Evolutionary conservation across 805 yeast genomes (phyloP).

Genomic region (Yarrowia sp.): DNA sequence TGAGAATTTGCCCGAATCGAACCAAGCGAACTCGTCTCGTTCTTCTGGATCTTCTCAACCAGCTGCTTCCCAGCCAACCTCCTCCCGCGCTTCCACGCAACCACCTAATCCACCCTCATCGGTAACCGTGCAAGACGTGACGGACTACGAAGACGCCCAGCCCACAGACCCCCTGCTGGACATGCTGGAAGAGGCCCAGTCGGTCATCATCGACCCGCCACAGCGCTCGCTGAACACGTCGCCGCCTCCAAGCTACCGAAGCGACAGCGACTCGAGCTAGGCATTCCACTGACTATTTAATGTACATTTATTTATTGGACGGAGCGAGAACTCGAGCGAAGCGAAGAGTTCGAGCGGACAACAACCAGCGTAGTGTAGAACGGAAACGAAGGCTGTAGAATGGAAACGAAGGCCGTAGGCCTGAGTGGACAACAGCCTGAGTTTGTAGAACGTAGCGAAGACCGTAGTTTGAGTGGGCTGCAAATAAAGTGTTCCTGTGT

Average conservation of each 20-base stretch:
- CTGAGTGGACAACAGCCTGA: too few relatives aligned
- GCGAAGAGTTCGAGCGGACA: neutral
- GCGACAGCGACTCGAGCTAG: slow-evolving; percentile 12
- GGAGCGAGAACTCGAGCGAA: neutral
- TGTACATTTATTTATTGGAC: slow-evolving; percentile 26
- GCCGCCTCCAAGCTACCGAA: slow-evolving; percentile 11
- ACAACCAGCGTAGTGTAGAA: too few relatives aligned
- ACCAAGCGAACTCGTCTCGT: too few relatives aligned
- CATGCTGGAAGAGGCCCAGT: slow-evolving; percentile 10
- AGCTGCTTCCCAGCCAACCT: too few relatives aligned
- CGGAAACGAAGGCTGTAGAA: too few relatives aligned
- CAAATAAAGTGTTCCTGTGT: too few relatives aligned
- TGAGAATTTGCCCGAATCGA: neutral
- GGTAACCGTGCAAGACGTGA: slow-evolving; percentile 1
- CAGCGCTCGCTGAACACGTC: slow-evolving; percentile 15
- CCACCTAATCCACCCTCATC: too few relatives aligned
- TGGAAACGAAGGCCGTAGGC: too few relatives aligned
- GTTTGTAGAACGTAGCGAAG: too few relatives aligned
- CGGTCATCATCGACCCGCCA: slow-evolving; percentile 22
- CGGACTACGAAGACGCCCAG: neutral
- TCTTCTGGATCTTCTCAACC: too few relatives aligned
- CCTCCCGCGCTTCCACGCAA: too few relatives aligned
- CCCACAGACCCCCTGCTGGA: neutral
- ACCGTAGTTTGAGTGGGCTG: too few relatives aligned
- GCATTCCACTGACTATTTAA: slow-evolving; percentile 18